Evolutionary conservation across 441 rosid species (phyloP), one percentile per base, ranked within the genome.

Genomic region (Populus tomentosa): DNA sequence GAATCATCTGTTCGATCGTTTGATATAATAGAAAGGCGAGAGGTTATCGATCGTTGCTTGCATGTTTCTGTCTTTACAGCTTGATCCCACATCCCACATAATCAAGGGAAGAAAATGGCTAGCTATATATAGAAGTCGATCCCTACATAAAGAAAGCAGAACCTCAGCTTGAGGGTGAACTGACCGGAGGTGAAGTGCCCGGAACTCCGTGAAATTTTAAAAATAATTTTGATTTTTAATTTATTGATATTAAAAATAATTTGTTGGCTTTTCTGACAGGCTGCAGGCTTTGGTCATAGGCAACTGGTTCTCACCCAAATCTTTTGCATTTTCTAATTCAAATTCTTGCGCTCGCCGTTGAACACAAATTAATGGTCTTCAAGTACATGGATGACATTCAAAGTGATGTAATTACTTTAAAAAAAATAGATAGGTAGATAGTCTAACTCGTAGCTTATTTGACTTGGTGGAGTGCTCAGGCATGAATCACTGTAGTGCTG

Each of bases 241-340:
- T 28, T 28, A 28, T 28, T 28, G 30, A 36, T 62, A 18, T 61
- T 40, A 40, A n/a, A 6, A 28, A 28, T 28, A 28, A 28, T 28
- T 38, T 73, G 0, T 35, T 67, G 46, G 50, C 14, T 73, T 63
- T 7, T 4, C 16, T 67, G 2, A 4, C 42, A 61, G 75, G 28
- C 38, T 62, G 56, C 53, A 62, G 76, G 76, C 64, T 70, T 2
- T 21, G 61, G 26, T 73, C 69, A 64, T 64, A 59, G 64, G 73
- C 42, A 28, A 26, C 71, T 21, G n/a, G 14, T 46, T 13, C 53
- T 59, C 56, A 14, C 30, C 24, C 8, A 36, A 3, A 30, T 18
- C 20, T 36, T 6, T 23, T 30, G 10, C 35, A 38, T 77, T 70
- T 77, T 70, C 10, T 56, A 62, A 28, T 63, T 16, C 28, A 33